These are phyloP conservation scores for Rutstroemia sp. DNA, from an alignment of 2,329 filamentous ascomycete genomes.

Conservation along the genomic window DNA sequence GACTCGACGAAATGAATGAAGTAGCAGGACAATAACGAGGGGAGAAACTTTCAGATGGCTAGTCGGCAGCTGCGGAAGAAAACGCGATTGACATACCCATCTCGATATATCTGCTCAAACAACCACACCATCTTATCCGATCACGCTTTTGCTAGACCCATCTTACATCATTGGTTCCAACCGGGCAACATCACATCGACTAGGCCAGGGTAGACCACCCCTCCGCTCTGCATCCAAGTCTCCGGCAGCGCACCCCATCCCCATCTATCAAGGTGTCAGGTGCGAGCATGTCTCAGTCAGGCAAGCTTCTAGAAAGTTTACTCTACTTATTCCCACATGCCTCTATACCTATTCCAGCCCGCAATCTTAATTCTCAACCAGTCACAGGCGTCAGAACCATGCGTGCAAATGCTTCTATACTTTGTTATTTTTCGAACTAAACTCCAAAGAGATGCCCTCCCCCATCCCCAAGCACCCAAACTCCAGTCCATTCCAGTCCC, in stretches of 20 bases:
- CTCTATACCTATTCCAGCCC: neutral
- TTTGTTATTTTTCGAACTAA: neutral
- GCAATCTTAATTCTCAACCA: neutral
- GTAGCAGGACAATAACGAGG: too few species aligned
- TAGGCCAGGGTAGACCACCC: neutral
- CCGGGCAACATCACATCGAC: neutral
- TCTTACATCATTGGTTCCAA: slow-evolving; percentile 1
- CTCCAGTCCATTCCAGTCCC: neutral
- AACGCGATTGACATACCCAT: too few species aligned
- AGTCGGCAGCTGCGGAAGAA: too few species aligned
- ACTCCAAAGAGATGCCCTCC: neutral
- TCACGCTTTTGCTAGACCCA: neutral
- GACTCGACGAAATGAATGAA: neutral
- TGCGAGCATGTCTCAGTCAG: neutral
- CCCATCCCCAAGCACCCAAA: neutral
- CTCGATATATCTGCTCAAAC: too few species aligned
- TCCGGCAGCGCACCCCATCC: too few species aligned
- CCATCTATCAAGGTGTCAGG: neutral
- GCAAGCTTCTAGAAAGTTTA: neutral
- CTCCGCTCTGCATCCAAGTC: neutral
- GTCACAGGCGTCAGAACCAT: neutral
- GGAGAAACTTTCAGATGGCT: too few species aligned
- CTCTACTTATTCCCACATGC: neutral
- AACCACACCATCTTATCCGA: too few species aligned
- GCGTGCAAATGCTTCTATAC: neutral